Percentiles rank a stretch among this genome's conserved stretches.
Conservation (phyloP, 2,329 filamentous ascomycete species). For the Apiospora phragmitis region DNA sequence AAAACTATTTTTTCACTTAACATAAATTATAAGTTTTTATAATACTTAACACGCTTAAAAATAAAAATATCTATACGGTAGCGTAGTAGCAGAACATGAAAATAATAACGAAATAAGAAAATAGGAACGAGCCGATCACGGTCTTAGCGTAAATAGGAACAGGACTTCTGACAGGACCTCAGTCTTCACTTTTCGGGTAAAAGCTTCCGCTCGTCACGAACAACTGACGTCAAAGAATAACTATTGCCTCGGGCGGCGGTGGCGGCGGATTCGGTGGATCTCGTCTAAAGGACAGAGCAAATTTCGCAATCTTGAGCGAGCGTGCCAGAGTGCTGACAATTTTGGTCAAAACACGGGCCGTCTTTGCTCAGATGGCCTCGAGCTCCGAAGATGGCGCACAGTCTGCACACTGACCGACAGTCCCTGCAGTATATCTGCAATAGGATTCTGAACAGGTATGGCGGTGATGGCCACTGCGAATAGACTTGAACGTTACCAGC, state of each 20-base stretch:
- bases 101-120: no score
- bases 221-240: not conserved
- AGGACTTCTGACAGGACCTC: not conserved
- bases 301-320: not conserved
- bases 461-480: not conserved
- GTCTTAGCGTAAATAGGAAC: not conserved
- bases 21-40: no score
- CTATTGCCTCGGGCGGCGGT: not conserved
- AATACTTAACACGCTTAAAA: no score
- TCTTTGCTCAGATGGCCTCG: not conserved
- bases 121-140: no score
- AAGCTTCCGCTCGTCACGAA: not conserved
- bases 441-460: not conserved
- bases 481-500: not conserved
- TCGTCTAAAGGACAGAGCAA: not conserved
- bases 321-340: not conserved
- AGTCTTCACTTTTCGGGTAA: not conserved
- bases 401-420: not conserved
- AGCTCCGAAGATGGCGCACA: not conserved
- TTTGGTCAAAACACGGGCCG: not conserved
- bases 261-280: not conserved
- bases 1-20: no score
- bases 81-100: no score
- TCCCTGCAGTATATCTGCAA: not conserved
- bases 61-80: no score